These are phyloP conservation scores for Xylaria grammica DNA, from an alignment of 495 filamentous ascomycete species.

Conservation along the genomic window DNA sequence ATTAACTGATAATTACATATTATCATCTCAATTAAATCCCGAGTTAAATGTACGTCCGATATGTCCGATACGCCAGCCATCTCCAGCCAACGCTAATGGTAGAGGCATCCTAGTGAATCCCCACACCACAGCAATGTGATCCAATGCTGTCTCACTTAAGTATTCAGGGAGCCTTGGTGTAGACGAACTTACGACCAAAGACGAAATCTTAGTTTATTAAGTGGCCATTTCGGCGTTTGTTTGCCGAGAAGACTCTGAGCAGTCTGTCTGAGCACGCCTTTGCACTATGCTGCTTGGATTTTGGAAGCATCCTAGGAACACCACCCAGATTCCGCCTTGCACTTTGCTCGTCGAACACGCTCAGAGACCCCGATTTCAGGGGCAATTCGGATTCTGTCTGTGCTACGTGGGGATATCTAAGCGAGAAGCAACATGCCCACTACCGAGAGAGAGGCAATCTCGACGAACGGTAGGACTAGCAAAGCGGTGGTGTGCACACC, in stretches of 20 bases:
- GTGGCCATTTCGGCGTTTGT: too few species aligned
- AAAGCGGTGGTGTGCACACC: background rate
- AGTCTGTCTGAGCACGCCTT: background rate
- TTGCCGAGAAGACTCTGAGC: too few species aligned
- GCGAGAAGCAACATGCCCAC: background rate
- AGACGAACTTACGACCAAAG: too few species aligned
- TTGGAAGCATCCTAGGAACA: too few species aligned
- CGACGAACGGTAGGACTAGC: background rate
- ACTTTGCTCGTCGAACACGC: background rate
- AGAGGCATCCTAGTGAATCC: background rate
- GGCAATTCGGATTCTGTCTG: background rate
- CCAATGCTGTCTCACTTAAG: constrained; percentile 5
- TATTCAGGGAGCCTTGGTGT: background rate
- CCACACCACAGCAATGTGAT: background rate
- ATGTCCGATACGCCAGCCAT: background rate
- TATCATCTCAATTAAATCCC: background rate
- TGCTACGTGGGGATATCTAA: background rate
- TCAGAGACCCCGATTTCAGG: background rate
- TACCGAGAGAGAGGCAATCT: background rate
- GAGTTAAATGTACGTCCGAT: background rate
- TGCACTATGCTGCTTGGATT: background rate
- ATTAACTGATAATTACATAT: too few species aligned
- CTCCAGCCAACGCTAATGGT: background rate
- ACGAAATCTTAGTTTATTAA: too few species aligned
- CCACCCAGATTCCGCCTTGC: too few species aligned